These are phyloP conservation scores for Aspergillus tubingensis DNA, from an alignment of 2,329 filamentous ascomycete genomes.

Conservation along the genomic window DNA sequence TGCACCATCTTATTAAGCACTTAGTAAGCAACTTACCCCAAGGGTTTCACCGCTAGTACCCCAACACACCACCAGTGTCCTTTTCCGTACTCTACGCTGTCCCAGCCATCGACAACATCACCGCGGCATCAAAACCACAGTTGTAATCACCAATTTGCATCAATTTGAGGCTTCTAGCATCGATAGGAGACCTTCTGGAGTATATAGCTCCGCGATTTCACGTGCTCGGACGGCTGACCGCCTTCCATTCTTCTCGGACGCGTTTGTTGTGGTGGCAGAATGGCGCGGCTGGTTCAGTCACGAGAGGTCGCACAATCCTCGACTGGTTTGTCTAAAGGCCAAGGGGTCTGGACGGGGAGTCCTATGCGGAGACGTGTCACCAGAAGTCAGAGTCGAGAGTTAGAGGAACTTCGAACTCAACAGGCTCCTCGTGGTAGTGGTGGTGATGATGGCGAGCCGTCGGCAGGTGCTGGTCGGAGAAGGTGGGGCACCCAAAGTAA, in stretches of 20 bases:
- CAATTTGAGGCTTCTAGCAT: not conserved
- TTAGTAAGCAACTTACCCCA: not conserved
- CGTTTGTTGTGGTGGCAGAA: not conserved
- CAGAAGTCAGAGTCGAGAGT: conserved; percentile 43
- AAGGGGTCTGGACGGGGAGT: conserved; percentile 5
- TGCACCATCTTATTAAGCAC: accelerated
- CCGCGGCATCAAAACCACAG: not conserved
- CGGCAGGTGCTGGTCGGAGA: not conserved
- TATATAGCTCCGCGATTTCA: not conserved
- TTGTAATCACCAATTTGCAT: not conserved
- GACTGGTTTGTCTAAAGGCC: not conserved
- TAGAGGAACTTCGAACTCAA: conserved; percentile 16
- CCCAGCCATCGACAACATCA: not conserved
- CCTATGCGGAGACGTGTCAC: conserved; percentile 30
- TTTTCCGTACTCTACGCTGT: not conserved
- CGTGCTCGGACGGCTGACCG: not conserved
- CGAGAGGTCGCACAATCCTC: not conserved
- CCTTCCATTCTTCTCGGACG: not conserved
- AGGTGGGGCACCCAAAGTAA: conserved; percentile 11
- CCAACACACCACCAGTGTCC: not conserved
- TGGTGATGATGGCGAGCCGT: conserved; percentile 7
- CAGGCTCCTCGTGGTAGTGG: not conserved
- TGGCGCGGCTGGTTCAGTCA: not conserved
- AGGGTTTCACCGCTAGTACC: not conserved
- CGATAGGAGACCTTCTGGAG: not conserved